These are phyloP conservation scores for Gymnopilus dilepis DNA, from an alignment of 768 basidiomycete genomes.

Conservation along the genomic window DNA sequence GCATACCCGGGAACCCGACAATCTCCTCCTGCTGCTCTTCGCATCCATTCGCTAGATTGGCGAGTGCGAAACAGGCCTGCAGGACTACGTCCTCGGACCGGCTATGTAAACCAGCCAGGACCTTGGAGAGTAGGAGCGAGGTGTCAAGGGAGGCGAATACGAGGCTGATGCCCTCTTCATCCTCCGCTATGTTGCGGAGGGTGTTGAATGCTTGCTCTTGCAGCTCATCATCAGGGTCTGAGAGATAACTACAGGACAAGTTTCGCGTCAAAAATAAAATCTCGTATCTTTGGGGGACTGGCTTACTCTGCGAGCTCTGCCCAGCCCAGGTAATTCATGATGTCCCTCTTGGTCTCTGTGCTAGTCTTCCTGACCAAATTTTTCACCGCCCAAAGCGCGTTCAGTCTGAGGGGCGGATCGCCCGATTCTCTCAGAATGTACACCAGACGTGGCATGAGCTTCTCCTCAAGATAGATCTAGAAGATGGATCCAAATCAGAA, in stretches of 20 bases:
- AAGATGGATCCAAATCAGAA: not conserved
- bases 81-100: conserved; percentile 33
- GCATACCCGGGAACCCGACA: conserved; percentile 53
- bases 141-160: conserved; percentile 58
- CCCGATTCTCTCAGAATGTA: conserved; percentile 53
- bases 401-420: conserved; percentile 65
- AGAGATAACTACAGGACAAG: conserved; percentile 49
- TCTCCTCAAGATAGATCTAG: conserved; percentile 72
- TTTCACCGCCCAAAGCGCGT: conserved; percentile 86
- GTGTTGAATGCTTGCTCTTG: conserved; percentile 78
- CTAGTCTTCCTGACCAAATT: conserved; percentile 75
- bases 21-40: conserved; percentile 56
- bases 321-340: conserved; percentile 80
- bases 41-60: conserved; percentile 71
- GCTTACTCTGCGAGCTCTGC: conserved; percentile 58
- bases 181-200: conserved; percentile 68
- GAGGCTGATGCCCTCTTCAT: conserved; percentile 66
- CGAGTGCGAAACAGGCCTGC: conserved; percentile 62
- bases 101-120: conserved; percentile 56
- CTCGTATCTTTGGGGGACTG: not conserved
- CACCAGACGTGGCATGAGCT: conserved; percentile 68
- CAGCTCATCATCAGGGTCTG: conserved; percentile 56
- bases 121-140: conserved; percentile 48
- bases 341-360: conserved; percentile 61
- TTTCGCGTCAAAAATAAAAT: not conserved